Conservation (phyloP, 2,329 filamentous ascomycete species). For the Ceratocystis harringtonii region DNA sequence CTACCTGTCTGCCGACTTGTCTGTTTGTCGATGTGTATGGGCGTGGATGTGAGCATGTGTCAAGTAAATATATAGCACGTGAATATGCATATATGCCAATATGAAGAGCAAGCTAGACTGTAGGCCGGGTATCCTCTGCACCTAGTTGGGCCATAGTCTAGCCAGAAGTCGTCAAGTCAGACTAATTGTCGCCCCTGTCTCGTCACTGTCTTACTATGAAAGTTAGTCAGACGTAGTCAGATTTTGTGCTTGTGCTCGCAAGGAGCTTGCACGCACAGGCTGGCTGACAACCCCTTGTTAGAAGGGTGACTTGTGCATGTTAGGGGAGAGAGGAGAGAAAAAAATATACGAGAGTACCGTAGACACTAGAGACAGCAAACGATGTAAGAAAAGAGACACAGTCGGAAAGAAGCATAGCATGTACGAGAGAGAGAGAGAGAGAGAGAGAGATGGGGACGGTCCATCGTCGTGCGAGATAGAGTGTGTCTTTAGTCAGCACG, state of each 20-base stretch:
- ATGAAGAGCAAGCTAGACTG: neutral
- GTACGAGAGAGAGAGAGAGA: too few relatives aligned
- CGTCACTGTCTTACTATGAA: neutral
- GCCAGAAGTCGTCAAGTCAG: neutral
- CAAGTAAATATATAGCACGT: neutral
- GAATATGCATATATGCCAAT: neutral
- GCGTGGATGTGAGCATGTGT: neutral
- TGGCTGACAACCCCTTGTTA: neutral
- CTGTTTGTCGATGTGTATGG: neutral
- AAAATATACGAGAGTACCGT: neutral
- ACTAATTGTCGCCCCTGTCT: neutral
- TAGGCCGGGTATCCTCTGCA: neutral
- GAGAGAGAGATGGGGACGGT: too few relatives aligned
- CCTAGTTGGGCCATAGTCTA: neutral
- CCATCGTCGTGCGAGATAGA: neutral
- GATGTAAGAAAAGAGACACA: neutral
- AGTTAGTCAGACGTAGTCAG: neutral
- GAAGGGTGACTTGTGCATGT: neutral
- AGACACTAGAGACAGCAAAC: neutral
- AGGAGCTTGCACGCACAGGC: neutral
- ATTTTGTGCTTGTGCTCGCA: neutral
- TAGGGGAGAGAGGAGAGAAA: neutral
- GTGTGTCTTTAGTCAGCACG: neutral
- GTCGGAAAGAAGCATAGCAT: too few relatives aligned
- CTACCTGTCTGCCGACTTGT: neutral